Evolutionary conservation across 306 rosid genomes (phyloP).

Genomic region (Canavalia ensiformis): DNA sequence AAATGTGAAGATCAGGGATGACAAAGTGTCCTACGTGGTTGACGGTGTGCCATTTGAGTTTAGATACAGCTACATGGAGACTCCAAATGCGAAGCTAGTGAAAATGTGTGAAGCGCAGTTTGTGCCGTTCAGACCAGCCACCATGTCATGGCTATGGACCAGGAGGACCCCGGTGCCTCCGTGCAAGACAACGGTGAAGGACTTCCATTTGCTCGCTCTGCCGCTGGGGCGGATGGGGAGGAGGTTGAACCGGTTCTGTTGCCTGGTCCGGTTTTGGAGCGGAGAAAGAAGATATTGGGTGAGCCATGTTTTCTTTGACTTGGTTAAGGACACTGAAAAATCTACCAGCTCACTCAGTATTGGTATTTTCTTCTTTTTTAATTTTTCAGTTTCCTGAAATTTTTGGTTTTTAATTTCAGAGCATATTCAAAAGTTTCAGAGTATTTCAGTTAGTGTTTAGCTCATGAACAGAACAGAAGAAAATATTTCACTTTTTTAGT

Average conservation of each 20-base stretch:
- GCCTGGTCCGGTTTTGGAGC: slow-evolving; percentile 64
- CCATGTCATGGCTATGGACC: slow-evolving; percentile 75
- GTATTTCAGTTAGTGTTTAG: too few species aligned
- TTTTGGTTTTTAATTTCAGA: neutral
- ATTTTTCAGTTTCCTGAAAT: neutral
- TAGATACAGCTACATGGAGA: slow-evolving; percentile 88
- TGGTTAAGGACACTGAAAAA: slow-evolving; percentile 58
- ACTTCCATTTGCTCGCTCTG: slow-evolving; percentile 65
- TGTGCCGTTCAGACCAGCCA: slow-evolving; percentile 70
- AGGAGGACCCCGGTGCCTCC: slow-evolving; percentile 74
- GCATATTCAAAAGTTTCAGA: neutral
- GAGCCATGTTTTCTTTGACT: slow-evolving; percentile 65
- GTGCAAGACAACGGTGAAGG: slow-evolving; percentile 68
- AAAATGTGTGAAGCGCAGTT: slow-evolving; percentile 69
- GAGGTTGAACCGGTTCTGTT: slow-evolving; percentile 69
- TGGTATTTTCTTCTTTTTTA: slow-evolving; percentile 26
- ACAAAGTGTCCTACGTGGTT: slow-evolving; percentile 52
- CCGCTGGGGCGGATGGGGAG: slow-evolving; percentile 69
- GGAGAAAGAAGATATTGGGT: slow-evolving; percentile 72
- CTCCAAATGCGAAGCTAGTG: slow-evolving; percentile 67
- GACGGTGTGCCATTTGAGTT: slow-evolving; percentile 79
- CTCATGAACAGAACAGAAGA: too few species aligned
- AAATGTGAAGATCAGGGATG: slow-evolving; percentile 61
- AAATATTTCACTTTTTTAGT: too few species aligned
- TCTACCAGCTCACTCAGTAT: slow-evolving; percentile 61